Base-by-base conservation (phyloP, 805 yeast genomes). In the Hyphopichia homilentoma region DNA sequence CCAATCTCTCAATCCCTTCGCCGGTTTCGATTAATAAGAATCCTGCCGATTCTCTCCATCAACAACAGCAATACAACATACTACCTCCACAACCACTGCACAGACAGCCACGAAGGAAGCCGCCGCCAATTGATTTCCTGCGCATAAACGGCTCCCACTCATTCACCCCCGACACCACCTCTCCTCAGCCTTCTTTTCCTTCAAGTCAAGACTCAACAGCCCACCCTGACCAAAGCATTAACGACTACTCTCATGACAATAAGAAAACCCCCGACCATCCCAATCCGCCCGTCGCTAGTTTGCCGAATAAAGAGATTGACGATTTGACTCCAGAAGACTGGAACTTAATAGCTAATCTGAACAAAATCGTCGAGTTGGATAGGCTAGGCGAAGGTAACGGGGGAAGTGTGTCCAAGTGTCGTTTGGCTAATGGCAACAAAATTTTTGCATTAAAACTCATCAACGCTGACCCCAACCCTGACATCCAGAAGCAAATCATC, bases 341-440 rank as follows among this genome's bases (percentile, higher is more conserved):
- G 96, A 73, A 76, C 42, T 45, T 57, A 3, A 62, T 80, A 2
- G 79, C 83, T 9, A 68, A 75, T 33, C 56, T 65, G 18, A 75
- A 76, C 30, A 73, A 77, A 27, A 84, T 93, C 22, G 64, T 74
- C 6, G 87, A 85, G 34, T 42, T 89, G 23, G 79, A 79, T 14
- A 70, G 76, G 18, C 57, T 90, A 15, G 98, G 98, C 13, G 97
- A 93, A 62, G 98, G 98, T 12, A 81, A 86, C 21, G 95, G 96
- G 11, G 98, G 97, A 1, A 73, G 85, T 7, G 98, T 90, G 7
- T 72, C 81, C 14, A 81, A 86, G 52, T 90, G 97, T 57, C 64
- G 65, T 36, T 64, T 90, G 32, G 35, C 45, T 7, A 65, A 63
- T 35, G 81, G 84, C 6, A 53, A 65, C 16, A 75, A 75, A 20